Base-by-base conservation (phyloP, 441 rosid genomes). In the Arabidopsis hybrid region DNA sequence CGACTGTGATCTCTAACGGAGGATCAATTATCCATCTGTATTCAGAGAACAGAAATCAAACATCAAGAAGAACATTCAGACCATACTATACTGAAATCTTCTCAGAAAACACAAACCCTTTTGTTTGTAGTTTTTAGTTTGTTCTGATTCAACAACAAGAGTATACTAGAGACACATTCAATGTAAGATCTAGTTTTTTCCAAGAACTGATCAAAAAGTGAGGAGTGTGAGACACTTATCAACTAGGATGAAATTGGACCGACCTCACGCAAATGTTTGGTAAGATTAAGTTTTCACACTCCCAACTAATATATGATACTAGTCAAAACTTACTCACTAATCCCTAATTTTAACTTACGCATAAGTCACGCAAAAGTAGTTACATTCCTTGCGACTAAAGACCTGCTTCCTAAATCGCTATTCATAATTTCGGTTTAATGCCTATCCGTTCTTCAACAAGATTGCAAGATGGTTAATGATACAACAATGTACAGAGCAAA, bases 11-110 rank as follows among this genome's bases (percentile, higher is more conserved):
- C 60, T 93, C 97, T 85, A 92, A 76, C 14, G 93, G 98, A 46
- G 96, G 97, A 75, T 95, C 96, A 49, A 93, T 88, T 47, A 93
- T 78, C 99, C 98, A 95, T 71, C 98, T 95, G 91, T 52, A 81
- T 3, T 40, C 61, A 61, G 1, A 32, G 5, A 47, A 61, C 49
- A n/a, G n/a, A n/a, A n/a, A n/a, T 14, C 55, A 50, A 66, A 66
- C 60, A 65, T 38, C 36, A n/a, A n/a, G n/a, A 73, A 43, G 1
- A 36, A 3, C 38, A 58, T 36, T 58, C 1, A 65, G 18, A 39
- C 67, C 67, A 52, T 8, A 29, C 8, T 9, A 43, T 1, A 55
- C 65, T 39, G 2, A 62, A 0, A 71, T 71, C 61, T 59, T 46
- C 31, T 47, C 31, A 17, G 13, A 6, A 58, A 47, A 47, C 46